Conservation (phyloP, 169 alveolate genomes). For the Ophryocystis elektroscirrha region DNA sequence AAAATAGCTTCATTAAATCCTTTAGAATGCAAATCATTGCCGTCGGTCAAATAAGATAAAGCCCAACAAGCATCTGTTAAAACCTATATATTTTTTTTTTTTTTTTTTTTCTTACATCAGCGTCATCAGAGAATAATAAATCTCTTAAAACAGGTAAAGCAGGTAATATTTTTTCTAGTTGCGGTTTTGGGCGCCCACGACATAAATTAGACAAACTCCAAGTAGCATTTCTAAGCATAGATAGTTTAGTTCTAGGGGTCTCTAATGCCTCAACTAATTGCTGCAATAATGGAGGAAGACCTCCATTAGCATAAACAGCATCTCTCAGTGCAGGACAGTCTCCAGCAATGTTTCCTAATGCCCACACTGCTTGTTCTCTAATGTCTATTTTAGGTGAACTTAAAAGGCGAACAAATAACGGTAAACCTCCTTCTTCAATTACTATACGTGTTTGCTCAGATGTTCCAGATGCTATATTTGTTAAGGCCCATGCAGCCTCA, state of each 20-base stretch:
- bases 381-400: constrained; percentile 58
- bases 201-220: constrained; percentile 82
- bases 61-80: constrained; percentile 75
- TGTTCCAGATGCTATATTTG: constrained; percentile 85
- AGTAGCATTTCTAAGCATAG: constrained; percentile 68
- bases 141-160: constrained; percentile 62
- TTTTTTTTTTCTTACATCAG: no score
- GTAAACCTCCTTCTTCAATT: constrained; percentile 29
- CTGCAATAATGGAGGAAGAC: constrained; percentile 48
- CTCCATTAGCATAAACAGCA: constrained; percentile 33
- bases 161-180: constrained; percentile 40
- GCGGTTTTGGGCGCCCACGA: constrained; percentile 76
- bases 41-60: constrained; percentile 62
- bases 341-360: constrained; percentile 82
- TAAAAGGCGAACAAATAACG: constrained; percentile 49
- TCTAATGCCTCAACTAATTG: constrained; percentile 47
- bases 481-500: constrained; percentile 64
- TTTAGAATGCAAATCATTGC: constrained; percentile 20
- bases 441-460: constrained; percentile 67
- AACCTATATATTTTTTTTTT: no score
- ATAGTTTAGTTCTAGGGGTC: constrained; percentile 34
- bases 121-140: constrained; percentile 48
- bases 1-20: constrained; percentile 49
- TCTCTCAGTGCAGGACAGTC: constrained; percentile 70
- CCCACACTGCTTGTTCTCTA: constrained; percentile 80